Conservation (phyloP, 139 green algal species). For the Chlorella sorokiniana region DNA sequence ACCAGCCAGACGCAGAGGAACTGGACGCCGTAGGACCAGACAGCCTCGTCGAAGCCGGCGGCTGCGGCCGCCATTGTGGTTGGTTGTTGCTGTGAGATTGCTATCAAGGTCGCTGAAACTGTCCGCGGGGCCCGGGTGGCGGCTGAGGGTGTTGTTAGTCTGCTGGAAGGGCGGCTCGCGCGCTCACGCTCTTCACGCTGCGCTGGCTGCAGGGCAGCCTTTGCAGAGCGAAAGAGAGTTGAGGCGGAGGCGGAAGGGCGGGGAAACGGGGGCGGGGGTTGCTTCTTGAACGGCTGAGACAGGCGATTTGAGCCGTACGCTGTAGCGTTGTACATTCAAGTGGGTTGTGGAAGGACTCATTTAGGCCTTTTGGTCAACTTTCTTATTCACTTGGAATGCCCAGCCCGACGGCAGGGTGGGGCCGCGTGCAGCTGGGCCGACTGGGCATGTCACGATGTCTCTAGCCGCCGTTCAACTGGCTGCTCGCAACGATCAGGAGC, state of each 20-base stretch:
- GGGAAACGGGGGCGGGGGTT: too few species aligned
- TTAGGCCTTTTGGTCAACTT: background rate
- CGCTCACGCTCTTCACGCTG: background rate
- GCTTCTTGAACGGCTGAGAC: too few species aligned
- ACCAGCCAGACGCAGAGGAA: slow-evolving; percentile 30
- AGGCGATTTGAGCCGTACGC: too few species aligned
- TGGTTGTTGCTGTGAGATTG: too few species aligned
- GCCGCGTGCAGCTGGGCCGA: background rate
- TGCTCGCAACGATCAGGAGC: background rate
- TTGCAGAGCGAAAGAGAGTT: background rate
- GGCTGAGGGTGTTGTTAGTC: background rate
- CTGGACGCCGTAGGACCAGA: background rate
- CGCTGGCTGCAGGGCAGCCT: background rate
- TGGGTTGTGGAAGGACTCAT: too few species aligned
- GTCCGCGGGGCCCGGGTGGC: background rate
- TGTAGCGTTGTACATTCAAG: too few species aligned
- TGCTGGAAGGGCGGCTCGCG: background rate
- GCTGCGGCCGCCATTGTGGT: background rate
- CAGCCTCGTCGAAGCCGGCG: background rate
- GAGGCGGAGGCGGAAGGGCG: background rate
- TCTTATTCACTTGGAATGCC: background rate
- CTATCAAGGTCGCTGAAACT: background rate
- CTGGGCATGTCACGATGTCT: background rate
- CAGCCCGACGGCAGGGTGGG: background rate
- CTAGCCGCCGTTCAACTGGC: background rate